phyloP scores from a whole-genome alignment of 768 basidiomycete genomes.

The Tephrocybe sp. region DNA sequence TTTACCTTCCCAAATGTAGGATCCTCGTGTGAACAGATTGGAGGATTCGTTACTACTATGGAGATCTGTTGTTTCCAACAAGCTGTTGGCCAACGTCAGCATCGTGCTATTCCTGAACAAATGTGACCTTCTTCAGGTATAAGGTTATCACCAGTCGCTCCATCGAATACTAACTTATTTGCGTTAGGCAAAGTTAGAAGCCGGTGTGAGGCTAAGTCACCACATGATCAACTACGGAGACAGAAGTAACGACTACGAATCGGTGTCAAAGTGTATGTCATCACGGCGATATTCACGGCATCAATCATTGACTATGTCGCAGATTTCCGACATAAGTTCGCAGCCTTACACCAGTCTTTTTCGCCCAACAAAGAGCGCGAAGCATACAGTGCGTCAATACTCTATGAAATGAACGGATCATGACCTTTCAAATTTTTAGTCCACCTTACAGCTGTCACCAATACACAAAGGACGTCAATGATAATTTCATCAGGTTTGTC shows the following conservation, averaged over 20 bases:
- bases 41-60: constrained; percentile 80
- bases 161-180: constrained; percentile 1
- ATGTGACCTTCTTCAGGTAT: constrained; percentile 71
- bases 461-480: constrained; percentile 68
- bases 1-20: constrained; percentile 39
- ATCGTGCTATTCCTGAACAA: constrained; percentile 85
- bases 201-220: constrained; percentile 70
- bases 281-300: neutral
- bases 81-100: constrained; percentile 69
- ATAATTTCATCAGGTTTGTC: constrained; percentile 73
- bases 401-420: neutral
- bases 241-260: constrained; percentile 76
- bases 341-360: constrained; percentile 62
- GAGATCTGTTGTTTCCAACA: constrained; percentile 72
- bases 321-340: constrained; percentile 80
- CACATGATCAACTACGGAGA: constrained; percentile 74
- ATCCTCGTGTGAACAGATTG: constrained; percentile 69
- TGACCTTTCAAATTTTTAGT: constrained; percentile 38
- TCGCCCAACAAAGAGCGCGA: constrained; percentile 74
- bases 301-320: constrained; percentile 5
- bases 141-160: constrained; percentile 10
- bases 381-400: constrained; percentile 56
- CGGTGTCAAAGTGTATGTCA: constrained; percentile 69
- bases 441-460: constrained; percentile 81
- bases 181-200: constrained; percentile 67